Base-by-base conservation (phyloP, 2,329 filamentous ascomycete species). In the Geoglossum cookeanum region DNA sequence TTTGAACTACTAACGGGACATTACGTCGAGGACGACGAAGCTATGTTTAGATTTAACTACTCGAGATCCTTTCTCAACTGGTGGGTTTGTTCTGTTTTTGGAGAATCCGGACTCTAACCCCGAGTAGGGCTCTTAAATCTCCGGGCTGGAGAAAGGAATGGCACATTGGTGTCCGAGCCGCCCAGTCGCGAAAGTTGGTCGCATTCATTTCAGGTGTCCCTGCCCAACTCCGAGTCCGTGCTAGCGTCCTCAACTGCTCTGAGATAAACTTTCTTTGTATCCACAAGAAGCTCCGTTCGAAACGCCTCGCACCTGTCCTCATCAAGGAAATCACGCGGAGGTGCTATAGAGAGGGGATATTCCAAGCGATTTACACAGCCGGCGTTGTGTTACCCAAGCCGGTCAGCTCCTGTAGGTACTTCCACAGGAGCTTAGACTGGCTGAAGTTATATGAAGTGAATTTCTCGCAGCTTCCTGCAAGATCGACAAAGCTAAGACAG, bases 221-320 rank as follows among this genome's bases (percentile, higher is more conserved):
- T 0, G 83, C 92, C 59, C 78, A 83, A 62, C 75, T 98, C 58
- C 83, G 85, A 56, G 83, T 98, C 48, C 85, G 90, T 61, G 75
- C 84, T 59, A 85, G 85, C 59, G 72, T 79, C 58, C 72, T 98
- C 59, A 79, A 82, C 61, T 84, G 86, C 63, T 89, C 87, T 54
- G 92, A 98, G 70, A 92, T 98, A 72, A 98, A 98, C 75, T 98
- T 97, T 72, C 83, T 98, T 62, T 94, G 90, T 66, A 84, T 98
- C 57, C 92, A 98, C 77, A 97, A 97, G 77, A 97, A 97, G 72
- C 81, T 98, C 35, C 87, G 92, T 55, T 82, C 86, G 58, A 96
- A 97, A 75, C 84, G 92, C 57, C 80, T 98, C 48, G 83, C 92
- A 0, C 92, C 92, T 0, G 85, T 97, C 1, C 80, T 98, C 56